Conservation (phyloP, 2,329 filamentous ascomycete species). For the Calonectria ilicicola region DNA sequence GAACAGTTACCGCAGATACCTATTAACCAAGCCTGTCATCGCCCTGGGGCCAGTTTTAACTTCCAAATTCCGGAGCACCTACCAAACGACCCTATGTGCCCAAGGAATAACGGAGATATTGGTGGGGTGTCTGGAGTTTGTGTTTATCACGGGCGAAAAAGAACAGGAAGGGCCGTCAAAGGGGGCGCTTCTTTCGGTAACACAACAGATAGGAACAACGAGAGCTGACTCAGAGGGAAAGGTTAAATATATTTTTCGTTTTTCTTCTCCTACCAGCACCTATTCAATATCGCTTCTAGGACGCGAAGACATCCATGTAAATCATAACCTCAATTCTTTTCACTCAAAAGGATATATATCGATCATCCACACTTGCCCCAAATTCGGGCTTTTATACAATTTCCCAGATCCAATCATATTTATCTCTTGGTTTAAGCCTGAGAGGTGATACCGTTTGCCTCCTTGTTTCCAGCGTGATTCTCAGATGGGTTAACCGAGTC, state of each 20-base stretch:
- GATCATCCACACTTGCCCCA: neutral
- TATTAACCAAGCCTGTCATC: conserved; percentile 32
- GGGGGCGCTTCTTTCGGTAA: neutral
- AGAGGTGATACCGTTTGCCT: neutral
- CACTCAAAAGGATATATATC: neutral
- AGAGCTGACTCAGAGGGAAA: neutral
- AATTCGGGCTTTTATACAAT: neutral
- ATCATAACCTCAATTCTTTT: conserved; percentile 1
- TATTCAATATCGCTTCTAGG: conserved; percentile 1
- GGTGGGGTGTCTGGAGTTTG: conserved; percentile 62
- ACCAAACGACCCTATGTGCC: conserved; percentile 64
- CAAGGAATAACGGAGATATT: conserved; percentile 57
- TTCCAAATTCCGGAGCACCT: conserved; percentile 65
- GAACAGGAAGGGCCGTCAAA: conserved; percentile 21
- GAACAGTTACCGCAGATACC: conserved; percentile 44
- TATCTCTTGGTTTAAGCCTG: neutral
- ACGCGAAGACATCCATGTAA: neutral
- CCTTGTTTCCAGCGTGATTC: conserved; percentile 18
- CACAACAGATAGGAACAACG: neutral
- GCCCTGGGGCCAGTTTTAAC: conserved; percentile 49
- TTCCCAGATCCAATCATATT: neutral
- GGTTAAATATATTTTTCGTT: neutral
- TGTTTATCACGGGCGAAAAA: conserved; percentile 60
- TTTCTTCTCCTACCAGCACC: neutral
- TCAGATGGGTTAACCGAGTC: conserved; percentile 26